These are phyloP conservation scores for Paecilomyces sp. DNA, from an alignment of 2,329 filamentous ascomycete genomes.

Conservation along the genomic window DNA sequence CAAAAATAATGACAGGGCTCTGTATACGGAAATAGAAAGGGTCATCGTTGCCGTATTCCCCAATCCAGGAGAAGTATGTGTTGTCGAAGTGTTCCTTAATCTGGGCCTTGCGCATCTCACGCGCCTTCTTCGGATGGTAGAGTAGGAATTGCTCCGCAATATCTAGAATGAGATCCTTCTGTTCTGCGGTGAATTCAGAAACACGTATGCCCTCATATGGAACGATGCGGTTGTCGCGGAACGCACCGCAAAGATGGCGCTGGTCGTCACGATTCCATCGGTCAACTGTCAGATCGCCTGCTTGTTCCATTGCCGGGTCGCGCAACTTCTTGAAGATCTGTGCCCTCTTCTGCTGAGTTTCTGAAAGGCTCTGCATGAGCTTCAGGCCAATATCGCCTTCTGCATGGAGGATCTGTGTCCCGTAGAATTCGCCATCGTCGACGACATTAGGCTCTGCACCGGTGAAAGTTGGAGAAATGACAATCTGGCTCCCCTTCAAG, in stretches of 20 bases:
- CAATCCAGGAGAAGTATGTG: slow-evolving; percentile 74
- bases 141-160: slow-evolving; percentile 61
- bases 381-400: slow-evolving; percentile 60
- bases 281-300: slow-evolving; percentile 12
- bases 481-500: slow-evolving; percentile 56
- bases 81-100: slow-evolving; percentile 54
- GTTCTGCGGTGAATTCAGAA: slow-evolving; percentile 31
- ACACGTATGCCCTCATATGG: slow-evolving; percentile 64
- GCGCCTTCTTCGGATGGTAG: slow-evolving; percentile 55
- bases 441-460: slow-evolving; percentile 74
- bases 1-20: slow-evolving; percentile 64
- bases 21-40: slow-evolving; percentile 74
- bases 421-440: slow-evolving; percentile 55
- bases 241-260: slow-evolving; percentile 69
- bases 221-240: slow-evolving; percentile 69
- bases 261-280: slow-evolving; percentile 79
- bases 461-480: slow-evolving; percentile 69
- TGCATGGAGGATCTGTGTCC: slow-evolving; percentile 58
- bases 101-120: slow-evolving; percentile 48
- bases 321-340: slow-evolving; percentile 34
- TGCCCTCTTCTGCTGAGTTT: slow-evolving; percentile 42
- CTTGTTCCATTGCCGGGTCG: neutral
- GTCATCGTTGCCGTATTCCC: slow-evolving; percentile 58
- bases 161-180: slow-evolving; percentile 49
- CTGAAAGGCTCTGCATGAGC: slow-evolving; percentile 59